These are phyloP conservation scores for Aechmea fasciata DNA, from an alignment of 176 grass and related monocot genomes.

Conservation along the genomic window DNA sequence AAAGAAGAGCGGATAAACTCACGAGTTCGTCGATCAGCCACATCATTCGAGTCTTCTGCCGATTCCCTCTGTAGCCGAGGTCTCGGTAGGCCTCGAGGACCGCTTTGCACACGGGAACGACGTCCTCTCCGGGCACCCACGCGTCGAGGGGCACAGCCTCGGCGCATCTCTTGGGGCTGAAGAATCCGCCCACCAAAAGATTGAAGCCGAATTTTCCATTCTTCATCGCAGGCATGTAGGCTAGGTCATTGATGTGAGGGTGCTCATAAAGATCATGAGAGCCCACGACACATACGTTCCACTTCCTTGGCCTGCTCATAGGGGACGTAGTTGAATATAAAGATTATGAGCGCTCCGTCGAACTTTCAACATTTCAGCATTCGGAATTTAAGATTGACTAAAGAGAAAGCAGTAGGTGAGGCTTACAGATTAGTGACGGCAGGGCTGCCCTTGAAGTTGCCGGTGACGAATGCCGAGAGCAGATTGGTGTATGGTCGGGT, in stretches of 20 bases:
- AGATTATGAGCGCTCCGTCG: no score
- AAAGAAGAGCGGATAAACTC: slow-evolving; percentile 5
- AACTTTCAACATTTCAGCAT: not conserved
- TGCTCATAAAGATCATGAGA: slow-evolving; percentile 87
- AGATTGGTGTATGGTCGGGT: slow-evolving; percentile 84
- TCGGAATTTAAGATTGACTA: not conserved
- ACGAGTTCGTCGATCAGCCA: slow-evolving; percentile 98
- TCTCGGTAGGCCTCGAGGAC: slow-evolving; percentile 78
- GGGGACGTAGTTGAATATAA: not conserved
- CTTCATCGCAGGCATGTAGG: slow-evolving; percentile 79
- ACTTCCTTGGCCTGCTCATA: slow-evolving; percentile 53
- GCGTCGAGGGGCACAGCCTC: slow-evolving; percentile 85
- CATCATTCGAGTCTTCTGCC: slow-evolving; percentile 96
- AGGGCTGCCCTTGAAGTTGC: slow-evolving; percentile 56
- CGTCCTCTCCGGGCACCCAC: slow-evolving; percentile 57
- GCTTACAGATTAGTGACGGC: slow-evolving; percentile 70
- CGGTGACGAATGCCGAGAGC: slow-evolving; percentile 69
- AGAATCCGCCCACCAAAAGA: slow-evolving; percentile 82
- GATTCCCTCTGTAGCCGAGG: slow-evolving; percentile 62
- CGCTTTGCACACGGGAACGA: slow-evolving; percentile 56
- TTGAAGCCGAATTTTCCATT: slow-evolving; percentile 79
- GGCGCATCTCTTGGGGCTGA: slow-evolving; percentile 78
- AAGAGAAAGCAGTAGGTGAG: not conserved
- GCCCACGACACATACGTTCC: slow-evolving; percentile 82
- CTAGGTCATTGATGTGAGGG: slow-evolving; percentile 88